Percentiles rank a stretch among this genome's conserved stretches.
Evolutionary conservation across 306 rosid species (phyloP).

Genomic region (Macrotyloma uniflorum): DNA sequence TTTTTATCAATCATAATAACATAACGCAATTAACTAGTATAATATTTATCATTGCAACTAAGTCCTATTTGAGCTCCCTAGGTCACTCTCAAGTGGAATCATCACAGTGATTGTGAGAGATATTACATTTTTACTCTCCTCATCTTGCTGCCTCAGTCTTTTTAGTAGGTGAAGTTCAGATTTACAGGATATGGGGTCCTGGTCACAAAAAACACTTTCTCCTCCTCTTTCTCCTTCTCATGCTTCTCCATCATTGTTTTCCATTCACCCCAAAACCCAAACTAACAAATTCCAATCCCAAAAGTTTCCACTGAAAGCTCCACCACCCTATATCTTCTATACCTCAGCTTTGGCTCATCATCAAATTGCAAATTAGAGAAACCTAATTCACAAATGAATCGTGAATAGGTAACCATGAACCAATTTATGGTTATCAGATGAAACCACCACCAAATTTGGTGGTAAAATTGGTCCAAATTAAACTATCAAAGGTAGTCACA

Average conservation of each 20-base stretch:
- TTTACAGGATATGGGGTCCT: background rate
- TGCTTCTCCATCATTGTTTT: background rate
- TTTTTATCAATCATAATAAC: background rate
- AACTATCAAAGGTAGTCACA: slow-evolving; percentile 13
- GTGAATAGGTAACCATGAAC: background rate
- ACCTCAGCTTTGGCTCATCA: background rate
- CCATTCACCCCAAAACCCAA: background rate
- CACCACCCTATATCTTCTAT: background rate
- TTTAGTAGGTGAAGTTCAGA: background rate
- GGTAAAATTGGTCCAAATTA: slow-evolving; percentile 12
- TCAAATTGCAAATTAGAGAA: background rate
- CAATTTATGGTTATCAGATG: background rate
- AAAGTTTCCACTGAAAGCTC: background rate
- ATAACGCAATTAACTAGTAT: too few species aligned
- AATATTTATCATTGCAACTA: too few species aligned
- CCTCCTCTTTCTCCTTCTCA: background rate
- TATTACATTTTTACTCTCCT: background rate
- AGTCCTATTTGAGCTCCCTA: too few species aligned
- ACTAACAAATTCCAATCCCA: background rate
- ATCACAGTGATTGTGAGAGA: background rate
- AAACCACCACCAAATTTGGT: background rate
- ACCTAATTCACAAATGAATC: background rate
- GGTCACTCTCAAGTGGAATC: background rate
- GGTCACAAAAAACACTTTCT: background rate
- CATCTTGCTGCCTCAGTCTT: background rate